Conservation (phyloP, 2,329 filamentous ascomycete genomes). For the Clarireedia paspali region DNA sequence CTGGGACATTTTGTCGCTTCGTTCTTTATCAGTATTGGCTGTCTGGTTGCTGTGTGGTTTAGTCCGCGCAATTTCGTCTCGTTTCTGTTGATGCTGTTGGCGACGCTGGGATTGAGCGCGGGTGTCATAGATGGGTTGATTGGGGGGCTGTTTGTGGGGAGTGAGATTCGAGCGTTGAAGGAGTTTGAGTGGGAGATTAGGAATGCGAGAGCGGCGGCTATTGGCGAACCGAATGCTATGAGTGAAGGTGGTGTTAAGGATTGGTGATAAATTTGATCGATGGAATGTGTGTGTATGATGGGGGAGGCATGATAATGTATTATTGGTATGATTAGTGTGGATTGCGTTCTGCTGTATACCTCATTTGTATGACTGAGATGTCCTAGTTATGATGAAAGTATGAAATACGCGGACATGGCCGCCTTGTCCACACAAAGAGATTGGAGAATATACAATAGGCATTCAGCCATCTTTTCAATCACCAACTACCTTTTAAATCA, state of each 20-base stretch:
- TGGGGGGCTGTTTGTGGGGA: conserved; percentile 76
- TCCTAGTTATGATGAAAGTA: too few species aligned
- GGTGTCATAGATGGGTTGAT: conserved; percentile 82
- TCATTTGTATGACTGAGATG: too few species aligned
- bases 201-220: conserved; percentile 46
- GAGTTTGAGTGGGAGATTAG: conserved; percentile 93
- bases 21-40: conserved; percentile 60
- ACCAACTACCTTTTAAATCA: too few species aligned
- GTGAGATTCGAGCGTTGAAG: conserved; percentile 71
- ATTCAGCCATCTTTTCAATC: too few species aligned
- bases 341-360: too few species aligned
- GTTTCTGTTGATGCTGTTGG: conserved; percentile 73
- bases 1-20: conserved; percentile 65
- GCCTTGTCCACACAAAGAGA: too few species aligned
- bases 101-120: conserved; percentile 66
- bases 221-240: conserved; percentile 21
- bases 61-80: conserved; percentile 66
- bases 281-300: too few species aligned
- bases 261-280: conserved; percentile 17
- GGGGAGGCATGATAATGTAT: too few species aligned
- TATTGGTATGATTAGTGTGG: too few species aligned
- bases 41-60: conserved; percentile 82
- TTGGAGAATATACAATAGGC: too few species aligned
- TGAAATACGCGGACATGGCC: too few species aligned
- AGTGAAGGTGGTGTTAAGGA: conserved; percentile 24